Conservation (phyloP, 768 basidiomycete genomes). For the Cystofilobasidium capitatum region DNA sequence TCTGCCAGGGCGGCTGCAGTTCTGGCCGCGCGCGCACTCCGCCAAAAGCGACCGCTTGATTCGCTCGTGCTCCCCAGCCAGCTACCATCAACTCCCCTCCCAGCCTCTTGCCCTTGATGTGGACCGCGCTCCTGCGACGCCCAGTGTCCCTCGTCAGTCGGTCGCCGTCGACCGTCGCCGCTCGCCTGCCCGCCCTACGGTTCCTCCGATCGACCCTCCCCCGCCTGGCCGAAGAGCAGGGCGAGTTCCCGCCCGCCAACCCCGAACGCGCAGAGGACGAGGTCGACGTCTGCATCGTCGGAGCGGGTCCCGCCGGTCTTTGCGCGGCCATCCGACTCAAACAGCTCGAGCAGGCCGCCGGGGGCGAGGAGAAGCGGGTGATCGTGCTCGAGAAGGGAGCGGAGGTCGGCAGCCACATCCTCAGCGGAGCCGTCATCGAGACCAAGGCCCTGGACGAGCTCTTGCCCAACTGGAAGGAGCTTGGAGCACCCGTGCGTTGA, state of each 20-base stretch:
- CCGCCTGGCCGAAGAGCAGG: neutral
- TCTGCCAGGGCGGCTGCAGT: too few species aligned
- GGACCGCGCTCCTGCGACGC: too few species aligned
- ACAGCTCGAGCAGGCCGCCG: conserved; percentile 73
- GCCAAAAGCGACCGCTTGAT: too few species aligned
- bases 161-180: too few species aligned
- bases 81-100: too few species aligned
- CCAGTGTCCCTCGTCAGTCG: too few species aligned
- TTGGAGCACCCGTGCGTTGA: conserved; percentile 57
- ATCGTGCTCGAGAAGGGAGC: conserved; percentile 90
- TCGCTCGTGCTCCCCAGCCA: too few species aligned
- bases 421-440: conserved; percentile 92
- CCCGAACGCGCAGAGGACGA: conserved; percentile 79
- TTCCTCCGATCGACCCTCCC: conserved; percentile 5
- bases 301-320: conserved; percentile 88
- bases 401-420: conserved; percentile 90
- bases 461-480: conserved; percentile 68
- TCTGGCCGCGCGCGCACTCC: too few species aligned
- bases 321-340: conserved; percentile 92
- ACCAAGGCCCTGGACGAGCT: conserved; percentile 83
- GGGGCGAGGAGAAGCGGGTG: conserved; percentile 68
- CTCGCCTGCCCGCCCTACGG: neutral
- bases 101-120: too few species aligned
- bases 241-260: conserved; percentile 40
- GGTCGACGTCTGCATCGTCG: conserved; percentile 95